Percentiles rank a stretch among this genome's conserved stretches.
These are phyloP conservation scores for Acorus calamus DNA, from an alignment of 106 monocot genomes.

Conservation along the genomic window DNA sequence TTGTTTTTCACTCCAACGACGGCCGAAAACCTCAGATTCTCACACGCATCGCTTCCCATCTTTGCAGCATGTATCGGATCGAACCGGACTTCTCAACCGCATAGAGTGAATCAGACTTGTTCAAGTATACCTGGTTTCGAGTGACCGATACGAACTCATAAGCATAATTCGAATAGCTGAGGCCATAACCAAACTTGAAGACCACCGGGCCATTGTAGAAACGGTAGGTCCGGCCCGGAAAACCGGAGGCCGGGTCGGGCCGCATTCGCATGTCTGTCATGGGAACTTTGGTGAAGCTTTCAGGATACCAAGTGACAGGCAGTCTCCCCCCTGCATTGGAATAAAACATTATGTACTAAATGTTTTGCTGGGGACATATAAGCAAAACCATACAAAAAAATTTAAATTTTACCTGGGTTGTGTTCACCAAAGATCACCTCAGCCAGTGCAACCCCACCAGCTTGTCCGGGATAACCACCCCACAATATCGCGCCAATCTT, in stretches of 20 bases:
- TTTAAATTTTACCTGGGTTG: constrained; percentile 58
- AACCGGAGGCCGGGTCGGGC: constrained; percentile 49
- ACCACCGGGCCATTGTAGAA: constrained; percentile 68
- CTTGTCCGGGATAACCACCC: constrained; percentile 98
- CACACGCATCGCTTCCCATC: constrained; percentile 26
- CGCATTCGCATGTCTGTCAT: constrained; percentile 99
- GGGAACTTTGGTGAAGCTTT: constrained; percentile 61
- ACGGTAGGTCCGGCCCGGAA: constrained; percentile 82
- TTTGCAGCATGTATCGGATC: constrained; percentile 18
- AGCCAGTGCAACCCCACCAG: constrained; percentile 66
- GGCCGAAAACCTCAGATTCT: constrained; percentile 34
- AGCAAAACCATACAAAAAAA: too few relatives aligned
- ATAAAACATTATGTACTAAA: background rate
- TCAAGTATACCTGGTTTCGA: constrained; percentile 19
- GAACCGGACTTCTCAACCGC: background rate
- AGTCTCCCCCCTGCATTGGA: constrained; percentile 66
- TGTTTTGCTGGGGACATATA: background rate
- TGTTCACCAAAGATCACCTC: constrained; percentile 75
- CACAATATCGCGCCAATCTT: constrained; percentile 64
- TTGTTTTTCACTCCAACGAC: constrained; percentile 49
- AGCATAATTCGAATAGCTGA: constrained; percentile 71
- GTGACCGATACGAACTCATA: constrained; percentile 35
- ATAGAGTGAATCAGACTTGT: constrained; percentile 17
- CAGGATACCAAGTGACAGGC: constrained; percentile 93
- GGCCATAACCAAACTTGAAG: constrained; percentile 69